Conservation (phyloP, 768 basidiomycete genomes). For the Naganishia randhawae region DNA sequence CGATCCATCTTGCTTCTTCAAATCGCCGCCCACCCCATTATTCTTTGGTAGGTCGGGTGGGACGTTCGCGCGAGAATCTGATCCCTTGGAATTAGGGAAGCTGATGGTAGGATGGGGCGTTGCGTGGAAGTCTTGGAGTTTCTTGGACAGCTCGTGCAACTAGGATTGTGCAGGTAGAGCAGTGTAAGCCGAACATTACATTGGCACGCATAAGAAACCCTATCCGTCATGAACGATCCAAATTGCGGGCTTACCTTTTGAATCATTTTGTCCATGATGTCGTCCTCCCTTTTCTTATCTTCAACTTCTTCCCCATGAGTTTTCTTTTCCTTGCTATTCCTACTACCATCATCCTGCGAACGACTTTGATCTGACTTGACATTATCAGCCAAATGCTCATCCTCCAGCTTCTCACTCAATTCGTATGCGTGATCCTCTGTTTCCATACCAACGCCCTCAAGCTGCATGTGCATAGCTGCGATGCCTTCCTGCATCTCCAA, state of each 20-base stretch:
- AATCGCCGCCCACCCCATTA: too few species aligned
- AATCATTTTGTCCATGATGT: constrained; percentile 12
- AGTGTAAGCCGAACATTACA: neutral
- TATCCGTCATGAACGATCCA: neutral
- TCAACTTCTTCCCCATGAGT: neutral
- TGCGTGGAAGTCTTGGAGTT: constrained; percentile 19
- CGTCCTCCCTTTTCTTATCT: constrained; percentile 12
- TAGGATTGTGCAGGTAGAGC: neutral
- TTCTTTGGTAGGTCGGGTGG: neutral
- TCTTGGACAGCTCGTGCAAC: constrained; percentile 12
- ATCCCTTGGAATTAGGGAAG: neutral
- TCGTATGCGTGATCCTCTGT: neutral
- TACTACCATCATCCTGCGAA: neutral
- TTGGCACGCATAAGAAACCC: neutral
- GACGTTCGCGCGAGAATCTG: neutral
- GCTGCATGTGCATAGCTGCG: constrained; percentile 17
- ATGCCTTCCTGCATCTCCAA: constrained; percentile 6
- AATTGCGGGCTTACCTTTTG: neutral
- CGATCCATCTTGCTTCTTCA: neutral
- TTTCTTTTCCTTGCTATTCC: neutral
- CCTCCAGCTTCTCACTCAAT: constrained; percentile 13
- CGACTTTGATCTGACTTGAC: neutral
- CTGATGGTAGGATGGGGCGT: constrained; percentile 17
- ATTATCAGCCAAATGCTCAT: neutral
- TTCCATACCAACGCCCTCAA: constrained; percentile 2